Base-by-base conservation (phyloP, 768 basidiomycete species). In the Xerocomellus chrysenteron region DNA sequence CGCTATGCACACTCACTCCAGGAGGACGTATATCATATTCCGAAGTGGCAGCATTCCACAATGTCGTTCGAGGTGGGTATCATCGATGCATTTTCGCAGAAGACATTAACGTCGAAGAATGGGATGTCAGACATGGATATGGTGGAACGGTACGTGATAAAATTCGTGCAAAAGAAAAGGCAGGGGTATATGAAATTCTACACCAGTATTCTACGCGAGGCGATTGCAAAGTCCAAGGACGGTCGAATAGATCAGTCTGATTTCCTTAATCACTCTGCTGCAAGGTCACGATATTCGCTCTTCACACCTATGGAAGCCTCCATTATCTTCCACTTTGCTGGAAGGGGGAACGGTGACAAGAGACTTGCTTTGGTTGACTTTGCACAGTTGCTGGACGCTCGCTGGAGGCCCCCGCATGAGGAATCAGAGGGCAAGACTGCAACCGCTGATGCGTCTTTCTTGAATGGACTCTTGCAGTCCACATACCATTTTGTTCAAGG, bases 291-390 rank as follows among this genome's bases (percentile, higher is more conserved):
- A 37, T 98, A 98, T 72, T 90, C 92, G 39, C 82, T 96, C 50
- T 98, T 98, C 73, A 95, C 94, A 1, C 96, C 96, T 5, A 96
- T 98, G 92, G 96, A 98, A 73, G 93, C 90, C n/a, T 84, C 89
- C 51, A 97, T 98, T 66, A 87, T 99, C 66, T 99, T 98, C 77
- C 96, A 99, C 73, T 98, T 98, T 75, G 94, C 94, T 28, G 87
- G 91, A 13, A 84, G 94, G 46, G 95, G 94, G 14, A 76, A 79
- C 44, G 75, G 78, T 4, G 76, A 77, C 46, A 84, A 87, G 65
- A 82, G 94, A 21, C 81, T 99, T 50, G 83, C 93, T 11, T 74
- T 96, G 39, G 74, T 91, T 43, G 97, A 99, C 72, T 99, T 99
- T 73, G 92, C 87, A 19, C 92, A 95, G 65, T 74, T 98, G 24